A percentile compares a stretch with the other conserved stretches of the same genome.
These are phyloP conservation scores for Boletus rubroflammeus DNA, from an alignment of 768 basidiomycete species.

Conservation along the genomic window DNA sequence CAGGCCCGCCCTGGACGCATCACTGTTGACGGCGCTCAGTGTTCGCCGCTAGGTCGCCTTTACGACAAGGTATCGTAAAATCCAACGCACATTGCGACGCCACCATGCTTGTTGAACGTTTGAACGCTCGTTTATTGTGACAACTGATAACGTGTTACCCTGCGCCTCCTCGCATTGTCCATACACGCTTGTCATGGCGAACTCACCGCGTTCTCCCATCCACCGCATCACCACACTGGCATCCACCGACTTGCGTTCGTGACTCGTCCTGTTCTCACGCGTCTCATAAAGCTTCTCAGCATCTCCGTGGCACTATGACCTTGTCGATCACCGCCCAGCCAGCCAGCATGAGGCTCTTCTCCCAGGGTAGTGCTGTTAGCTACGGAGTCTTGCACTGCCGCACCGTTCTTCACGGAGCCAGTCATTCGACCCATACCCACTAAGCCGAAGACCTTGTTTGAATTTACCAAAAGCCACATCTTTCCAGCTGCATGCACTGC, in stretches of 20 bases:
- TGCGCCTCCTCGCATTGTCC: too few relatives aligned
- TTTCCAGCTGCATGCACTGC: not conserved
- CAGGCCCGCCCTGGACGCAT: not conserved
- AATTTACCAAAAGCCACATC: not conserved
- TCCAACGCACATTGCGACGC: not conserved
- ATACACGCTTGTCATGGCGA: not conserved
- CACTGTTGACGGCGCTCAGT: not conserved
- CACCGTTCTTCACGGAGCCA: not conserved
- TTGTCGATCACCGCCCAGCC: not conserved
- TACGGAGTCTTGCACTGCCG: not conserved
- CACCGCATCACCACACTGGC: too few relatives aligned
- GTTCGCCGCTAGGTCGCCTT: not conserved
- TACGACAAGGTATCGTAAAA: not conserved
- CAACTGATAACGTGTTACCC: not conserved
- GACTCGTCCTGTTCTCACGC: not conserved
- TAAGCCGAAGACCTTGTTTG: not conserved
- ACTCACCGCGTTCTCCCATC: conserved; percentile 4
- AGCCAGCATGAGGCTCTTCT: not conserved
- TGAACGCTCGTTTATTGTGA: not conserved
- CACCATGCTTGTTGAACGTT: not conserved
- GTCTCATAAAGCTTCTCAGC: not conserved
- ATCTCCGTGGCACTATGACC: conserved; percentile 11
- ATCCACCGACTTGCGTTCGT: not conserved
- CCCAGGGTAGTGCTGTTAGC: too few relatives aligned
- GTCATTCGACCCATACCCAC: not conserved